phyloP scores from a whole-genome alignment of 179 eudicot genomes.

The Heliamphora pulchella region DNA sequence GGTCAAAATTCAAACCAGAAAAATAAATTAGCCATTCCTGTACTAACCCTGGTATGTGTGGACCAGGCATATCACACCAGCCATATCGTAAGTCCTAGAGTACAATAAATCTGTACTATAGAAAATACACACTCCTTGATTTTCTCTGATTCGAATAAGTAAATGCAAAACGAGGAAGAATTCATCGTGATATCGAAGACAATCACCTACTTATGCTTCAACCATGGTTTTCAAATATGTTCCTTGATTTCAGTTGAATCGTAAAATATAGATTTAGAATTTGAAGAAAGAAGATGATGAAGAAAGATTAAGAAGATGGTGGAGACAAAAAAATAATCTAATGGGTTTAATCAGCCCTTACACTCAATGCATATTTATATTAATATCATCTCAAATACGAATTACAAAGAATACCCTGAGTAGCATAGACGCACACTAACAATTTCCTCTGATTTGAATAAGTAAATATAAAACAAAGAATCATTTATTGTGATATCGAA shows the following conservation, averaged over 20 bases:
- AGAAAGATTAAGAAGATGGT: too few relatives aligned
- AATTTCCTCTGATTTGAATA: conserved; percentile 7
- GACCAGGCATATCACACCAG: not conserved
- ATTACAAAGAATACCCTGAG: too few relatives aligned
- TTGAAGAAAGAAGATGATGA: too few relatives aligned
- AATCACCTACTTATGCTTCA: too few relatives aligned
- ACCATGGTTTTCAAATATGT: too few relatives aligned
- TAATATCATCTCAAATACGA: too few relatives aligned
- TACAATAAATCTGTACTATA: not conserved
- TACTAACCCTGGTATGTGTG: not conserved
- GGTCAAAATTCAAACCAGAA: not conserved
- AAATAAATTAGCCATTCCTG: not conserved
- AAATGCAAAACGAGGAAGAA: not conserved
- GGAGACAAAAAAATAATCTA: too few relatives aligned
- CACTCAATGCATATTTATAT: too few relatives aligned
- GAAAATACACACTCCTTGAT: conserved; percentile 2
- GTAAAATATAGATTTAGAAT: too few relatives aligned
- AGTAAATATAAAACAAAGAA: not conserved
- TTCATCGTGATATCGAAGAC: not conserved
- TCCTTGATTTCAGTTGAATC: too few relatives aligned
- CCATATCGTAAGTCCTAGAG: not conserved
- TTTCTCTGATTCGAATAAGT: conserved; percentile 4
- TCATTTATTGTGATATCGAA: not conserved
- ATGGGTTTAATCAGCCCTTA: too few relatives aligned
- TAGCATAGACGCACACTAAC: not conserved